Evolutionary conservation across 2,329 filamentous ascomycete genomes (phyloP), one percentile per base, ranked within the genome.

Genomic region (Peltaster fructicola): DNA sequence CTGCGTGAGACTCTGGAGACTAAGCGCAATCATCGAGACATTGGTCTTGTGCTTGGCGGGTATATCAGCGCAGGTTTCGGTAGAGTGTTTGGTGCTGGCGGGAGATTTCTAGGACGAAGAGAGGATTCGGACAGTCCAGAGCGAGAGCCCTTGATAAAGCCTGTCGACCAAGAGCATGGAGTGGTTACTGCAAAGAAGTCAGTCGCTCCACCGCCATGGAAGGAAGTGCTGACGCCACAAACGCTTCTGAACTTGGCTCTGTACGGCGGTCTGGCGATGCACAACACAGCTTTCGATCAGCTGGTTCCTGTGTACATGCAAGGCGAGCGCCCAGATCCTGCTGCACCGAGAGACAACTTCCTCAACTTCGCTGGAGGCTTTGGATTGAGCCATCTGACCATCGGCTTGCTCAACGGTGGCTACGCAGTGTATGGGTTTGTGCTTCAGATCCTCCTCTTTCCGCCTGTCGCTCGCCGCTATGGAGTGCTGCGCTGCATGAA

Each of bases 221-320:
- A 47, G 7, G 68, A 81, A 32, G 72, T 88, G 5, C 73, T 91
- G 38, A 74, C 70, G 0, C 59, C 58, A 1, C 80, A 91, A 48
- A 78, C 79, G 1, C 61, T 65, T 15, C 60, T 88, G 27, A 78
- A 84, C 35, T 59, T 95, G 1, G 33, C 79, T 2, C 64, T 73
- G 0, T 93, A 95, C 50, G 75, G 75, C 2, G 60, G 88, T 24
- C 61, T 95, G 10, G 77, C 81, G 1, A 63, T 90, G 23, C 82
- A 92, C 50, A 73, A 70, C 0, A 70, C 90, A 18, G 73, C 80
- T 1, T 93, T 73, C 44, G 85, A 95, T 50, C 82, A 91, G 44
- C 61, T 85, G 3, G 65, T 95, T 2, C 78, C 82, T 3, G 80
- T 93, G 1, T 91, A 91, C 48, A 65, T 93, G 41, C 78, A 91